Base-by-base conservation (phyloP, 2,329 filamentous ascomycete species). In the Meredithiella fracta region DNA sequence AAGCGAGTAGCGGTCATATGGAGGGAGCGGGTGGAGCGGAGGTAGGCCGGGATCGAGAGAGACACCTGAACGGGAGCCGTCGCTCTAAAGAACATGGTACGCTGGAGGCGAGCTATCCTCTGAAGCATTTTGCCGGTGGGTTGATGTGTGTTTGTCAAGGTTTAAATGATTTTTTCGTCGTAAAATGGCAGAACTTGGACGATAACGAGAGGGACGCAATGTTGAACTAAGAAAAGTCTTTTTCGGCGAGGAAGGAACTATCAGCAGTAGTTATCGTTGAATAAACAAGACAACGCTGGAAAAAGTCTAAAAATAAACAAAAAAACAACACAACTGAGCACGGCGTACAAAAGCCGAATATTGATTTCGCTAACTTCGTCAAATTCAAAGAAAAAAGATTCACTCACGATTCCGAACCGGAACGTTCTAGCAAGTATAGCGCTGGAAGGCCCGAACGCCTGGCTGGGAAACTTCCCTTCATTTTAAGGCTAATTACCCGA, bases 51-150 rank as follows among this genome's bases (percentile, higher is more conserved):
- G 61, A 61, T 62, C 59, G 59, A 64, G 55, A 61, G 63, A 50
- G 65, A 65, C 72, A 77, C 70, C 67, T 73, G 70, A 63, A 70
- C n/a, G 25, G 53, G 26, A 49, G 56, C 23, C 17, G 34, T 17
- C 11, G 34, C 55, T 53, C 51, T 58, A 5, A 25, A 51, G n/a
- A 60, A 38, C 50, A 53, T 47, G 11, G 42, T 29, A 34, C 54
- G 42, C 31, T 47, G 53, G 15, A 44, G 26, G 14, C 25, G 17
- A 17, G 57, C 44, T 58, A 58, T 56, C 50, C 57, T 58, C 23
- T 52, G 57, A 25, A 58, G 52, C 29, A 53, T 58, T 20, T 20
- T 31, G 29, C 11, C 29, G 40, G 26, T 17, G 50, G 22, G 9
- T 3, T 25, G 17, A 49, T 25, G 23, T 49, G 20, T 25, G 20